A percentile compares a stretch with the other conserved stretches of the same genome.
Conservation (phyloP, 306 rosid species). For the Rosa persica region DNA sequence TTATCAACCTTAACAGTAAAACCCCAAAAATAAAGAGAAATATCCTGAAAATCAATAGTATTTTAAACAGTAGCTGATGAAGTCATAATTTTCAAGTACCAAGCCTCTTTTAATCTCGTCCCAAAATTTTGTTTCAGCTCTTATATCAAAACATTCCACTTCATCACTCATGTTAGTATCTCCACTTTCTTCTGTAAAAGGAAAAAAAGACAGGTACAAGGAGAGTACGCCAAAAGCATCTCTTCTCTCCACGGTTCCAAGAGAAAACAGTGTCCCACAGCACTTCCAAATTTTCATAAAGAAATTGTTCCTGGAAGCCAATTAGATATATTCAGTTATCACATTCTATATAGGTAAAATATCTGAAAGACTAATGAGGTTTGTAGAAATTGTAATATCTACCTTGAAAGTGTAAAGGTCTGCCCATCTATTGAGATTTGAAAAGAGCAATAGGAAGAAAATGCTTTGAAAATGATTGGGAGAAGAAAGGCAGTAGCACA, state of each 20-base stretch:
- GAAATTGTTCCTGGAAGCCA: constrained; percentile 62
- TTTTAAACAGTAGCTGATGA: constrained; percentile 16
- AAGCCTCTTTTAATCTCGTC: constrained; percentile 74
- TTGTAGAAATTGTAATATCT: constrained; percentile 28
- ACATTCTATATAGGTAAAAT: constrained; percentile 11
- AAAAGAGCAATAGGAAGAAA: constrained; percentile 43
- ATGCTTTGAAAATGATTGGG: constrained; percentile 65
- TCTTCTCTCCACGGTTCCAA: constrained; percentile 78
- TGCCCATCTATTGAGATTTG: constrained; percentile 47
- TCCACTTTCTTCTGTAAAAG: constrained; percentile 44
- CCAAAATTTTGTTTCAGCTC: constrained; percentile 77
- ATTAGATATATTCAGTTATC: constrained; percentile 29
- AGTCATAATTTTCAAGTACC: constrained; percentile 52
- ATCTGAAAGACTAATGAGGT: constrained; percentile 13
- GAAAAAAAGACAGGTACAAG: constrained; percentile 63
- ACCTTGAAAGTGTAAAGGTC: constrained; percentile 58
- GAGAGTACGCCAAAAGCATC: constrained; percentile 80
- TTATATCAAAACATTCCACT: constrained; percentile 56
- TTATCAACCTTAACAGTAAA: constrained; percentile 65
- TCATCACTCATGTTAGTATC: constrained; percentile 34
- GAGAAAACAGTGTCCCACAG: constrained; percentile 69
- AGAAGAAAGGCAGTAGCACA: constrained; percentile 70
- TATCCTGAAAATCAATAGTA: constrained; percentile 17
- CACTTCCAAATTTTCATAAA: constrained; percentile 75
- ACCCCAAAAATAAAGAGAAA: neutral